Percentiles rank a stretch among this genome's conserved stretches.
Conservation (phyloP, 1,284 basidiomycete genomes). For the Mycocalia duriaeana region DNA sequence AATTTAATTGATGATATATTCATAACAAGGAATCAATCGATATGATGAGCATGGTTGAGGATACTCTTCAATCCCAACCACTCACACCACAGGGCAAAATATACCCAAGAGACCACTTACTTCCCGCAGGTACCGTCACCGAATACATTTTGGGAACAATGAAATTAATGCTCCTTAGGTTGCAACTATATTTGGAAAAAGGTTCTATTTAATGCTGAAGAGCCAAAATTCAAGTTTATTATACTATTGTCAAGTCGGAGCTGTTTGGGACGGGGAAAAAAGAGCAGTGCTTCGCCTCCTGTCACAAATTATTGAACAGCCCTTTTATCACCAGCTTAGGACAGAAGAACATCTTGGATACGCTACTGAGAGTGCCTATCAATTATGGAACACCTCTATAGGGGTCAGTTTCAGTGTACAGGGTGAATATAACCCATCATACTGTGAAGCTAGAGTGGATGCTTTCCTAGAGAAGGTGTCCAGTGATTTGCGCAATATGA, state of each 20-base stretch:
- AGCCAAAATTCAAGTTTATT: constrained; percentile 83
- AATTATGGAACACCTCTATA: too few species aligned
- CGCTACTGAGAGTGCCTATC: constrained; percentile 69
- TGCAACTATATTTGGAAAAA: constrained; percentile 70
- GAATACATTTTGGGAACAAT: constrained; percentile 4
- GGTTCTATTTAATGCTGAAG: constrained; percentile 79
- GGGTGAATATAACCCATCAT: constrained; percentile 81
- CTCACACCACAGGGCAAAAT: constrained; percentile 56
- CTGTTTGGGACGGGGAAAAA: constrained; percentile 46
- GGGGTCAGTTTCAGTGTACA: constrained; percentile 90
- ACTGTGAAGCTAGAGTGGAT: constrained; percentile 87
- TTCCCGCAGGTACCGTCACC: constrained; percentile 1
- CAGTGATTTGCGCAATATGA: constrained; percentile 53
- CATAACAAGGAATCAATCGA: constrained; percentile 77
- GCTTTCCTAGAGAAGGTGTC: constrained; percentile 78
- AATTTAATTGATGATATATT: too few species aligned
- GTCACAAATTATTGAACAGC: constrained; percentile 80
- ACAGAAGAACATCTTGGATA: constrained; percentile 98
- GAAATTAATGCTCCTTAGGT: constrained; percentile 31
- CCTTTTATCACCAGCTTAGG: constrained; percentile 90
- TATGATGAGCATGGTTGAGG: constrained; percentile 72
- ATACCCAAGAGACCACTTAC: constrained; percentile 54
- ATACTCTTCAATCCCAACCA: constrained; percentile 49
- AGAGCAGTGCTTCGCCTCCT: constrained; percentile 61
- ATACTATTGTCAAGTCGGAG: constrained; percentile 77